A percentile compares a stretch with the other conserved stretches of the same genome.
phyloP scores from a whole-genome alignment of 2,329 filamentous ascomycete genomes.

The Exophiala sp. region DNA sequence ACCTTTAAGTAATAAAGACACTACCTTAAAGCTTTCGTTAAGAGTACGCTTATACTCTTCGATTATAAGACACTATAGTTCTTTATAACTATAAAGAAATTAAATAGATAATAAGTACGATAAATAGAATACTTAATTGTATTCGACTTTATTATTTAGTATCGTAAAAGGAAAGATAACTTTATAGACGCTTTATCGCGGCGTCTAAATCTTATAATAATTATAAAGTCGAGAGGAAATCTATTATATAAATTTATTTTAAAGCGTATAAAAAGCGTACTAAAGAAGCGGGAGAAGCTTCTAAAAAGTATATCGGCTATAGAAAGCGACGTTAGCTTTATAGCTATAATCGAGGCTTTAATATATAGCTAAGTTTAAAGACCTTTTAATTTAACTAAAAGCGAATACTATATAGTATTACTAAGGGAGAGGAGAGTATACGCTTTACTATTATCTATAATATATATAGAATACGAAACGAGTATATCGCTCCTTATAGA shows the following conservation, averaged over 20 bases:
- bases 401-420: background rate
- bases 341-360: too few species aligned
- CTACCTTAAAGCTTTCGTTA: too few species aligned
- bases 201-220: background rate
- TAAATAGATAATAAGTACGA: constrained; percentile 12
- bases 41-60: too few species aligned
- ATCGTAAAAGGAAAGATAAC: background rate
- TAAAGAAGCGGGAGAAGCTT: background rate
- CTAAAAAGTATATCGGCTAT: background rate
- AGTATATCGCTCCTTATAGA: too few species aligned
- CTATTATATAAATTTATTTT: background rate
- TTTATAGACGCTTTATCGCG: background rate
- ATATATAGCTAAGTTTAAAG: background rate
- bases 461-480: too few species aligned
- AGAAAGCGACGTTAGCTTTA: background rate
- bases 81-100: too few species aligned
- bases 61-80: too few species aligned
- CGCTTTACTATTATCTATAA: too few species aligned
- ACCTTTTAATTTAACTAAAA: background rate
- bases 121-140: background rate
- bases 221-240: background rate
- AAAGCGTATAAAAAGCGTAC: background rate
- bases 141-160: constrained; percentile 2
- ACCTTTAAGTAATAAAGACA: too few species aligned
- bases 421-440: too few species aligned